Percentiles rank a stretch among this genome's conserved stretches.
Evolutionary conservation across 192 early-diverging fungal species (phyloP).

Genomic region (Gonapodya prolifera): DNA sequence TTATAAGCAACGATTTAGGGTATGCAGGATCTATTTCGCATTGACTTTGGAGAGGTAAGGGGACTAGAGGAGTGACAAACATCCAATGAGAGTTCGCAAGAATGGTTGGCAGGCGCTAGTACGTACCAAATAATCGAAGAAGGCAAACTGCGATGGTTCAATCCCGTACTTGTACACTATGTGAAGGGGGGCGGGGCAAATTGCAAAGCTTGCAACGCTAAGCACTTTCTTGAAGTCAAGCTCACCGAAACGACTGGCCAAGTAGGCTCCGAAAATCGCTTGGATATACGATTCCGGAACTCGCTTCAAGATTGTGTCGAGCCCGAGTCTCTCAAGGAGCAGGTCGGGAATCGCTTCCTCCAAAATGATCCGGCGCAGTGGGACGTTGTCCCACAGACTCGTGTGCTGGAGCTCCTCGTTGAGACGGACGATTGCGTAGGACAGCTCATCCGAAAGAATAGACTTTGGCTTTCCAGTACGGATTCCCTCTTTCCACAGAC

Average conservation of each 20-base stretch:
- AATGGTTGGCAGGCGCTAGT: too few species aligned
- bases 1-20: too few species aligned
- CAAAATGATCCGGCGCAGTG: conserved; percentile 69
- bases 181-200: neutral
- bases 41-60: too few species aligned
- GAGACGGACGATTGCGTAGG: conserved; percentile 82
- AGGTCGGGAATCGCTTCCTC: conserved; percentile 86
- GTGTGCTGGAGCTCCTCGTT: conserved; percentile 87
- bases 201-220: conserved; percentile 2
- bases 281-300: conserved; percentile 89
- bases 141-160: conserved; percentile 88
- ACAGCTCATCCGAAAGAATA: conserved; percentile 81
- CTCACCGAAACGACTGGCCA: conserved; percentile 74
- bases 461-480: conserved; percentile 61
- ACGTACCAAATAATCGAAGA: conserved; percentile 55
- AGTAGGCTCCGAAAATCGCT: conserved; percentile 93
- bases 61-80: too few species aligned
- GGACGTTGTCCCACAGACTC: conserved; percentile 82
- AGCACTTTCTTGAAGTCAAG: too few species aligned
- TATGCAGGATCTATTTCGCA: too few species aligned
- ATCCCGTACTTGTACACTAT: conserved; percentile 87
- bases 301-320: conserved; percentile 78
- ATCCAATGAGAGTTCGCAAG: too few species aligned
- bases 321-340: conserved; percentile 73
- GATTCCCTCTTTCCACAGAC: conserved; percentile 77